A percentile compares a stretch with the other conserved stretches of the same genome.
phyloP scores from a whole-genome alignment of 805 yeast genomes.

The Cyberlindnera nakhonratchasimensis region DNA sequence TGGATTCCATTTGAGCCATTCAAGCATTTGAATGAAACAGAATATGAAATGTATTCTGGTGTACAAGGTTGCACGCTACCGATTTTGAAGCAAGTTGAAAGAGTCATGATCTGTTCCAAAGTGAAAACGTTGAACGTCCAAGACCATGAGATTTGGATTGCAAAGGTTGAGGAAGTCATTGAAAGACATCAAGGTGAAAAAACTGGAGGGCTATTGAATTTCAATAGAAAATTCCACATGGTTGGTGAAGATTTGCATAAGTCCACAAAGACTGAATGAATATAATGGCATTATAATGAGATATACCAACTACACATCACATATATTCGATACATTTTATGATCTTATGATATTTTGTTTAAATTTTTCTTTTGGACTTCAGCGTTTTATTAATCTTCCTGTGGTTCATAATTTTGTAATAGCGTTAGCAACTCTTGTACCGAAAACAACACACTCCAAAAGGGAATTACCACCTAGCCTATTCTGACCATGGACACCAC shows the following conservation, averaged over 20 bases:
- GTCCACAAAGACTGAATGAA: constrained; percentile 7
- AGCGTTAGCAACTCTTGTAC: constrained; percentile 44
- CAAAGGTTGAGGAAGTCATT: constrained; percentile 60
- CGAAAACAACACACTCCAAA: constrained; percentile 42
- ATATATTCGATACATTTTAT: too few relatives aligned
- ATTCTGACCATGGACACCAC: constrained; percentile 65
- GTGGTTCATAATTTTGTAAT: constrained; percentile 1
- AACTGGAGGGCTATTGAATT: constrained; percentile 66
- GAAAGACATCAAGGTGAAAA: constrained; percentile 32
- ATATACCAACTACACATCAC: not conserved
- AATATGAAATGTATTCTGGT: constrained; percentile 33
- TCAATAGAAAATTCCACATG: constrained; percentile 56
- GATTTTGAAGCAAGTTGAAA: constrained; percentile 51
- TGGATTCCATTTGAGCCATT: constrained; percentile 44
- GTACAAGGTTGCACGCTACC: constrained; percentile 37
- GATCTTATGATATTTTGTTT: not conserved
- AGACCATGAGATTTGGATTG: constrained; percentile 91
- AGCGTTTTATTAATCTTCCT: not conserved
- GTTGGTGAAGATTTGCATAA: constrained; percentile 34
- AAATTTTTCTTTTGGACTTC: not conserved
- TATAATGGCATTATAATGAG: not conserved
- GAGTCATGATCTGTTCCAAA: constrained; percentile 59
- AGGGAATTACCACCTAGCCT: constrained; percentile 39
- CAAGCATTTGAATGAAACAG: constrained; percentile 33
- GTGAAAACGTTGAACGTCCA: constrained; percentile 55